Base-by-base conservation (phyloP, 2,329 filamentous ascomycete species). In the Macrophomina tecta region DNA sequence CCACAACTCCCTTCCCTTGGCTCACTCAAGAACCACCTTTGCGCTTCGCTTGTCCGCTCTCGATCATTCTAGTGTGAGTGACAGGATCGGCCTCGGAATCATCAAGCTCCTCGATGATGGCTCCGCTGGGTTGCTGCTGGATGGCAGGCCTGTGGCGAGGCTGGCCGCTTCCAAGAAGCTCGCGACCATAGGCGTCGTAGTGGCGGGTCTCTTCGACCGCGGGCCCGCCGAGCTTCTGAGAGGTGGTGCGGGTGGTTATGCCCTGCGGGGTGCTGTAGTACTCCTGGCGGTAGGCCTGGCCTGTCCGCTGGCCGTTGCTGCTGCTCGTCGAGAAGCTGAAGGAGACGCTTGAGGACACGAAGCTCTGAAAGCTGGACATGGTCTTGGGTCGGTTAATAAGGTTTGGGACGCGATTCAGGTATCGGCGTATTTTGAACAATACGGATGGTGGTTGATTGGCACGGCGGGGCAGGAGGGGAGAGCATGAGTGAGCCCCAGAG, bases 221-320 rank as follows among this genome's bases (percentile, higher is more conserved):
- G 2, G 74, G 72, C 60, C 76, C 69, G 23, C 76, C 75, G 6
- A 74, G 34, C 51, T 72, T 74, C 53, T 78, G 76, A 0, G 67
- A 70, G 14, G 74, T 69, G 6, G 72, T 71, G 32, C 68, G 70
- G 8, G 74, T 70, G 3, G 71, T 73, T 14, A 72, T 74, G 69
- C 73, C 75, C 8, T n/a, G 69, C 68, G 55, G 74, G 16, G 49
- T 72, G 58, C 70, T 71, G 64, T 71, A 70, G 28, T 68, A 70
- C 30, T 73, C 71, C 8, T 72, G 70, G 30, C 66, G 66, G 36
- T 66, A 67, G 56, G 69, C 68, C 36, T 70, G 63, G 67, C 75
- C 73, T 11, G 70, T 73, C 9, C 64, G 69, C 49, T 72, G 53
- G 68, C 49, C 63, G 67, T 68, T 70, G 67, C 48, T 69, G 66